Evolutionary conservation across 2,329 filamentous ascomycete genomes (phyloP), one percentile per base, ranked within the genome.

Genomic region (Aquanectria penicillioides): DNA sequence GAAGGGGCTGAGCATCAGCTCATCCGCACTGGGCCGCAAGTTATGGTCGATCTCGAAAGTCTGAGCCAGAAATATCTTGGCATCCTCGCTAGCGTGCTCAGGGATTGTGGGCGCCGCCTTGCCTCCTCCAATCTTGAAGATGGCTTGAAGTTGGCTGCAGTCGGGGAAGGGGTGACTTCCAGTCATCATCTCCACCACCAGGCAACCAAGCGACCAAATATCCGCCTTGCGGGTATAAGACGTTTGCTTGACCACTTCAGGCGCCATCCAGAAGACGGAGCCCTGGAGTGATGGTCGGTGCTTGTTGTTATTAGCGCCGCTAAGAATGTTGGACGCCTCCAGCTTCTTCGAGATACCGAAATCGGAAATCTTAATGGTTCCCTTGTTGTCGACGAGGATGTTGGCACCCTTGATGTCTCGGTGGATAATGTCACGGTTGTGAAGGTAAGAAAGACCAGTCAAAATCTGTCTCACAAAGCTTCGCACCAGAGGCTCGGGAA

Each of bases 251-350:
- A 99, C 95, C 17, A 99, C 95, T 80, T 99, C 95, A 8, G 95
- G 95, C 1, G 95, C 95, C 95, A 99, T 99, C 95, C 95, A 99
- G 80, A 97, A 99, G 49, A 99, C 95, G 22, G 93, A 97, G 12
- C 95, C 95, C 76, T 99, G 95, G 4, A 99, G 86, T 2, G 94
- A 98, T 3, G 88, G 87, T 5, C 88, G 82, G 70, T 90, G 83
- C 74, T 87, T 89, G 76, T 85, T 88, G 76, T 88, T 89, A 71
- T 83, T 86, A 71, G 81, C 89, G 68, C 83, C 89, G 71, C 76
- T 88, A 41, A 97, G 86, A 38, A 97, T 86, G 59, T 94, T 95
- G 56, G 92, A 90, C 12, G 93, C 93, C 77, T 98, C 94, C 34
- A 98, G 91, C 75, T 97, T 96, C 83, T 99, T 99, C 61, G 92